Percentiles rank a stretch among this genome's conserved stretches.
Conservation (phyloP, 352 stramenopile species). For the Albugo candida region DNA sequence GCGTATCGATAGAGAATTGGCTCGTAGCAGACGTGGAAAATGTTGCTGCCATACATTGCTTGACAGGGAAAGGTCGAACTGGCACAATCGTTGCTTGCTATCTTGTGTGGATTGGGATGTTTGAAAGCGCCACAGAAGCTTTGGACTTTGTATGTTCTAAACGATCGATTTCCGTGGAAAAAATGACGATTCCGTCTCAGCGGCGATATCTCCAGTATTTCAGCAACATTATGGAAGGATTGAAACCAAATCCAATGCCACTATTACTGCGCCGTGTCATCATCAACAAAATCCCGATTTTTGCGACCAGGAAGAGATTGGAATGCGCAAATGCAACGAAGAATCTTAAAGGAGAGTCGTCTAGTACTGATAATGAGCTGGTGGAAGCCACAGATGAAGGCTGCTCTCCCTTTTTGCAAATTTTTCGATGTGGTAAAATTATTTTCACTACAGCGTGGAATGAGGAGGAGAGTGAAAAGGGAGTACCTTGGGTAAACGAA, state of each 20-base stretch:
- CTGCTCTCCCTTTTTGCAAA: slow-evolving; percentile 94
- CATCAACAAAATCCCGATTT: slow-evolving; percentile 87
- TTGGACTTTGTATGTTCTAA: slow-evolving; percentile 87
- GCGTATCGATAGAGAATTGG: slow-evolving; percentile 94
- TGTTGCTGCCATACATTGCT: slow-evolving; percentile 90
- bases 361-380: slow-evolving; percentile 22
- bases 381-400: slow-evolving; percentile 64
- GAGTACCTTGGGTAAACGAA: slow-evolving; percentile 82
- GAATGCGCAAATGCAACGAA: slow-evolving; percentile 30
- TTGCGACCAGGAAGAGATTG: slow-evolving; percentile 40
- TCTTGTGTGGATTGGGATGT: slow-evolving; percentile 88
- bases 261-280: slow-evolving; percentile 90
- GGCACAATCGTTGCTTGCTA: slow-evolving; percentile 90
- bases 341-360: slow-evolving; percentile 9
- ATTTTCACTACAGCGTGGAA: slow-evolving; percentile 87
- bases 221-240: slow-evolving; percentile 92
- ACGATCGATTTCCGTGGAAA: slow-evolving; percentile 70
- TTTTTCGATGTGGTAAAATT: slow-evolving; percentile 94
- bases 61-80: slow-evolving; percentile 91
- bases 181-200: slow-evolving; percentile 93
- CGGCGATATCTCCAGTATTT: slow-evolving; percentile 95
- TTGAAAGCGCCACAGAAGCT: slow-evolving; percentile 82
- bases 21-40: slow-evolving; percentile 90
- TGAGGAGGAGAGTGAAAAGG: slow-evolving; percentile 68
- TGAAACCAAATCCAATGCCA: slow-evolving; percentile 86